phyloP scores from a whole-genome alignment of 164 flowering plant species.

The Nymphaea colorata region DNA sequence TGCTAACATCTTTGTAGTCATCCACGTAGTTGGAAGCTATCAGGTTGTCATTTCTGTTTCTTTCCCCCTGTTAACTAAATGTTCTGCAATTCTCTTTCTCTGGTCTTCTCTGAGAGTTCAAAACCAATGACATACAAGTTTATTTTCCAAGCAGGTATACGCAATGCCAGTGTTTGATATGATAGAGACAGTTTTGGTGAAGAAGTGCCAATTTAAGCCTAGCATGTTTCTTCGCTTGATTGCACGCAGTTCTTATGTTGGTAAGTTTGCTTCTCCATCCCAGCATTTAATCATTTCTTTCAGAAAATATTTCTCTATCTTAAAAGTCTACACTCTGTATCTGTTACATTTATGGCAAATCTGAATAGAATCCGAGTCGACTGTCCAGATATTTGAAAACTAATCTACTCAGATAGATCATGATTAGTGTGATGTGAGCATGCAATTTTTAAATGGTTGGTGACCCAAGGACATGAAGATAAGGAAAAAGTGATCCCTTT shows the following conservation, averaged over 20 bases:
- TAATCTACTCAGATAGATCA: too few relatives aligned
- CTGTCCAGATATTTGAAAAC: too few relatives aligned
- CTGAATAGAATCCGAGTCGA: too few relatives aligned
- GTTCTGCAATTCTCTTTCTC: neutral
- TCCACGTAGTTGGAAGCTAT: slow-evolving; percentile 1
- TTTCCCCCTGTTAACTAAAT: neutral
- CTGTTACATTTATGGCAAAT: too few relatives aligned
- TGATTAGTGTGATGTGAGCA: too few relatives aligned
- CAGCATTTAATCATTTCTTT: too few relatives aligned
- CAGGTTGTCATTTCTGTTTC: neutral
- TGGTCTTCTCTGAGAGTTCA: neutral
- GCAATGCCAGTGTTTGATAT: neutral
- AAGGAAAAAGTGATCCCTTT: too few relatives aligned
- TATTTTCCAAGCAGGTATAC: neutral
- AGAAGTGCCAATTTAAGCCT: neutral
- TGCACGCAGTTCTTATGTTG: neutral
- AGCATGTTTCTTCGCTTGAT: neutral
- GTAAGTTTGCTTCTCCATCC: neutral
- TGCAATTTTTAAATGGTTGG: too few relatives aligned
- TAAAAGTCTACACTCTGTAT: too few relatives aligned
- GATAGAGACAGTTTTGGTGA: neutral
- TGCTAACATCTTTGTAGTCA: neutral
- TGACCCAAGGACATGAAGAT: too few relatives aligned
- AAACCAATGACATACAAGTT: neutral
- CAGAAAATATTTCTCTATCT: too few relatives aligned